A percentile compares a stretch with the other conserved stretches of the same genome.
phyloP scores from a whole-genome alignment of 306 rosid genomes.

The Quercus aquifolioides region DNA sequence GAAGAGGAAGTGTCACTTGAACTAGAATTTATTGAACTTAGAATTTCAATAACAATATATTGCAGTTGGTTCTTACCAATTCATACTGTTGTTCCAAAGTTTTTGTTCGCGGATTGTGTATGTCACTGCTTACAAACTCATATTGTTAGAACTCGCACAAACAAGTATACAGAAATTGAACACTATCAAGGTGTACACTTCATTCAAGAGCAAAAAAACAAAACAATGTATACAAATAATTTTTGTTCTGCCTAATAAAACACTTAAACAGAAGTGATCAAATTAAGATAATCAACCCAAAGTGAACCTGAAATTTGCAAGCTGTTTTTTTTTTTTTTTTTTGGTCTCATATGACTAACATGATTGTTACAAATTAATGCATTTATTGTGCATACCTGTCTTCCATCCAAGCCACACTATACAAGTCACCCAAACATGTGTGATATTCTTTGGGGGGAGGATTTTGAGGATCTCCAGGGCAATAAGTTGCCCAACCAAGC shows the following conservation, averaged over 20 bases:
- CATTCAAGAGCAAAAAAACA: too few relatives aligned
- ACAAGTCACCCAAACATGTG: conserved; percentile 87
- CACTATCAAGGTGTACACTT: background rate
- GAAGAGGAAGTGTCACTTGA: too few relatives aligned
- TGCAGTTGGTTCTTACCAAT: conserved; percentile 51
- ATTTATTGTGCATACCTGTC: conserved; percentile 55
- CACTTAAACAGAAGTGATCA: background rate
- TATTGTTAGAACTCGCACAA: conserved; percentile 7
- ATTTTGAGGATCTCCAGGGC: conserved; percentile 65
- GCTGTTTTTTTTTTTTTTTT: conserved; percentile 11
- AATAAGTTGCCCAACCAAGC: conserved; percentile 80
- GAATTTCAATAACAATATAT: background rate
- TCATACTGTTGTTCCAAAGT: conserved; percentile 75
- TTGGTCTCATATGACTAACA: background rate
- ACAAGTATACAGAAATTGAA: background rate
- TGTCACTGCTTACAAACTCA: conserved; percentile 56
- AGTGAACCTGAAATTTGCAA: background rate
- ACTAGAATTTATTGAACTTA: too few relatives aligned
- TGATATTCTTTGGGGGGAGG: conserved; percentile 66
- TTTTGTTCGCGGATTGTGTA: conserved; percentile 71
- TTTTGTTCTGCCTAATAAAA: background rate
- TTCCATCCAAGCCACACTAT: conserved; percentile 95
- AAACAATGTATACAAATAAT: background rate
- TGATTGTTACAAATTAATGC: background rate
- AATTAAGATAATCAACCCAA: background rate